phyloP scores from a whole-genome alignment of 1,139 yeast species.

The Scheffersomyces titani region DNA sequence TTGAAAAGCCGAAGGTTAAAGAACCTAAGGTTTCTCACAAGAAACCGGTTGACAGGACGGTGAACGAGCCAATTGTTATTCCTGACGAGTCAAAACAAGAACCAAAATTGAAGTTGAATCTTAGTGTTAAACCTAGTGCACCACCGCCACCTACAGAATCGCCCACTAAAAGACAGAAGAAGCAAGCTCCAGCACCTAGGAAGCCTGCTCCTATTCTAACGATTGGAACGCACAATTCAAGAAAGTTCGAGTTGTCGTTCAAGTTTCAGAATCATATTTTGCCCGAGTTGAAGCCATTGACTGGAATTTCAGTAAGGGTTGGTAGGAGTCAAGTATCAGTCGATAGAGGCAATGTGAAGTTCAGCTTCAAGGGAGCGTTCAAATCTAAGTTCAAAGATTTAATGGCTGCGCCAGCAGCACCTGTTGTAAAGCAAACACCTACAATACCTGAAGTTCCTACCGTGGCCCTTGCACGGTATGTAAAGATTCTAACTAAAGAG shows the following conservation, averaged over 20 bases:
- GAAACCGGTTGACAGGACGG: conserved; percentile 2
- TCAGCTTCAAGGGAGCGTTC: conserved; percentile 9
- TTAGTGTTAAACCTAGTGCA: conserved; percentile 1
- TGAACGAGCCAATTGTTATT: conserved; percentile 1
- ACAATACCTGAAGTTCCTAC: not conserved
- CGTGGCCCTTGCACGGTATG: conserved; percentile 19
- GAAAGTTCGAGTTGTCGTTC: conserved; percentile 12
- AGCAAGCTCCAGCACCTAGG: conserved; percentile 1
- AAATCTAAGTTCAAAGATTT: conserved; percentile 7
- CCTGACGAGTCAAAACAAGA: conserved; percentile 14
- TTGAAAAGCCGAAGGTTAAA: conserved; percentile 1
- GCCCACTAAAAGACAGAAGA: conserved; percentile 4
- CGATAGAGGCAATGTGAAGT: conserved; percentile 10
- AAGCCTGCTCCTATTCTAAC: conserved; percentile 5
- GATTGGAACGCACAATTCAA: conserved; percentile 1
- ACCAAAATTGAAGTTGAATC: conserved; percentile 20
- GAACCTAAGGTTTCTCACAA: conserved; percentile 3
- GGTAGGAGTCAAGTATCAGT: conserved; percentile 8
- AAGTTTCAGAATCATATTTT: conserved; percentile 13
- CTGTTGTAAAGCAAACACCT: not conserved
- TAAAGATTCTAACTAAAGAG: conserved; percentile 27
- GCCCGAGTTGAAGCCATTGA: not conserved
- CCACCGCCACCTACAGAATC: not conserved
- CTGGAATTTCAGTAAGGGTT: conserved; percentile 4
- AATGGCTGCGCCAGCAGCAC: conserved; percentile 1